Evolutionary conservation across 768 basidiomycete species (phyloP).

Genomic region (Tulasnella sp.): DNA sequence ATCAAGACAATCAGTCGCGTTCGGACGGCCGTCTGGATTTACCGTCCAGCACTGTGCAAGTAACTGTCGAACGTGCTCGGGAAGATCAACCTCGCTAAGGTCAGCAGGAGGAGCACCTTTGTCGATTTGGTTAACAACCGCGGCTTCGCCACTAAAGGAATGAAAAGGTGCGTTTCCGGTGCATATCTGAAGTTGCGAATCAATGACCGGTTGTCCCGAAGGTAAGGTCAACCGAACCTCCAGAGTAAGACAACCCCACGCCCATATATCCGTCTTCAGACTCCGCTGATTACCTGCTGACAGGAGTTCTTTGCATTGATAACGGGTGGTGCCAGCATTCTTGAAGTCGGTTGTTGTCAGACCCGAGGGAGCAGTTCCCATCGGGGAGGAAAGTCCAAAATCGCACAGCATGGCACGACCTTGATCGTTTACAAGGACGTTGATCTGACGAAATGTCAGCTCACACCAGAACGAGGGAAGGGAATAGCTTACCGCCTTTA

Average conservation of each 20-base stretch:
- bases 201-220: neutral
- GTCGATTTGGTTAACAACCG: no score
- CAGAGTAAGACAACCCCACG: neutral
- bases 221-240: neutral
- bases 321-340: neutral
- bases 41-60: no score
- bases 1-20: no score
- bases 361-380: no score
- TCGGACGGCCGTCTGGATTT: no score
- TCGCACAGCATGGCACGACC: neutral
- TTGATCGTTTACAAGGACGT: neutral
- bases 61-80: no score
- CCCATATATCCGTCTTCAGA: neutral
- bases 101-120: no score
- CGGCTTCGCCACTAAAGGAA: no score
- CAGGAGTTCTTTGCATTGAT: neutral
- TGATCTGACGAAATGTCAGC: neutral
- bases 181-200: no score
- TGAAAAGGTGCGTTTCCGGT: no score
- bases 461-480: neutral
- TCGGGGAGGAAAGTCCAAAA: neutral
- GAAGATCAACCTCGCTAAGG: no score
- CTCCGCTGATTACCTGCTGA: neutral
- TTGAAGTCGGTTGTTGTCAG: no score
- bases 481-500: neutral